phyloP scores from a whole-genome alignment of 2,329 filamentous ascomycete genomes.

The Alternaria metachromatica region DNA sequence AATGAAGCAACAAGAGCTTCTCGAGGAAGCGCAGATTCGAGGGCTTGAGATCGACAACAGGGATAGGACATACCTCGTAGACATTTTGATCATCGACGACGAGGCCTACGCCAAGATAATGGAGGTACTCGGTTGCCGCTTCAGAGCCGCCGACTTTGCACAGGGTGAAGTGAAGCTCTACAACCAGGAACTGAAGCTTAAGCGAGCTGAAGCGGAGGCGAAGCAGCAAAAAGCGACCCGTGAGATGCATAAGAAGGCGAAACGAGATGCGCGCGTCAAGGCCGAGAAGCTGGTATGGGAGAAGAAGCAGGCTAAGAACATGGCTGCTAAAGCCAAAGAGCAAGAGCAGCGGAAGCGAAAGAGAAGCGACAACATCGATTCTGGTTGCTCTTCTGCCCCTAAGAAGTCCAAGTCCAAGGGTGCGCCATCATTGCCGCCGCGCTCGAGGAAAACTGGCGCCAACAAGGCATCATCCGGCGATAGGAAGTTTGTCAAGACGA shows the following conservation, averaged over 20 bases:
- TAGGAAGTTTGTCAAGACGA: neutral
- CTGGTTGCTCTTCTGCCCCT: neutral
- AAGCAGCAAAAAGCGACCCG: neutral
- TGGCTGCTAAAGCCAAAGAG: neutral
- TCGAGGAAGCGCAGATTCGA: neutral
- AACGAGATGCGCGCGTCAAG: neutral
- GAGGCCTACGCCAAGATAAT: neutral
- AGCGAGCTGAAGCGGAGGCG: neutral
- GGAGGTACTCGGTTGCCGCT: neutral
- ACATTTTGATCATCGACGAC: neutral
- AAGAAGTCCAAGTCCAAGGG: neutral
- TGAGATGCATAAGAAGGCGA: neutral
- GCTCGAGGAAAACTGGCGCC: neutral
- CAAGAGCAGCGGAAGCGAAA: neutral
- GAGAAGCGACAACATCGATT: neutral
- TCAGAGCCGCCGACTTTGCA: neutral
- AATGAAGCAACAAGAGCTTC: neutral
- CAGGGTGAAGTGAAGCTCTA: neutral
- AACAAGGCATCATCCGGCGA: neutral
- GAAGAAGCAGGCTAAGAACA: neutral
- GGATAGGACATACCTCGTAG: neutral
- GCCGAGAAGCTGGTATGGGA: neutral
- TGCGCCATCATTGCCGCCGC: neutral
- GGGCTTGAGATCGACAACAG: neutral
- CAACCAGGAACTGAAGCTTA: neutral